A percentile compares a stretch with the other conserved stretches of the same genome.
These are phyloP conservation scores for Echria macrotheca DNA, from an alignment of 495 filamentous ascomycete genomes.

Conservation along the genomic window DNA sequence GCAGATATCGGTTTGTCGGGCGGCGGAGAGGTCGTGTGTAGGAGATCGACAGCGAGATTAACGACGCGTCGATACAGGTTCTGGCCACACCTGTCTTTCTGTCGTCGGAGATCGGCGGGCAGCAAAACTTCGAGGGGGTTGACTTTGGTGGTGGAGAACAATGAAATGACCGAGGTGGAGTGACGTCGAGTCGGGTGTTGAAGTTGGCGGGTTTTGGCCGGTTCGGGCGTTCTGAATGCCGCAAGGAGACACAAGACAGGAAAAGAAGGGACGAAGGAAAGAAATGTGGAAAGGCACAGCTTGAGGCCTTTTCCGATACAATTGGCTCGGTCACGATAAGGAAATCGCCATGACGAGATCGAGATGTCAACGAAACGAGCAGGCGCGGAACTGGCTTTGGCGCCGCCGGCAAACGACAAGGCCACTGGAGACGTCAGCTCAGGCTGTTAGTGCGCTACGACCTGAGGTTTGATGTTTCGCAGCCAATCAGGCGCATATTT, in stretches of 20 bases:
- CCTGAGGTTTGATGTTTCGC: too few species aligned
- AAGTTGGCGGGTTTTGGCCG: too few species aligned
- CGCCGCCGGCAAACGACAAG: not conserved
- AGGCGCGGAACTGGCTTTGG: not conserved
- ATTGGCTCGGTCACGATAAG: constrained; percentile 6
- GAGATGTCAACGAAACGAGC: not conserved
- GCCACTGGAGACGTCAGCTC: not conserved
- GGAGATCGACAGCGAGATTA: too few species aligned
- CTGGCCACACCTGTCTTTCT: too few species aligned
- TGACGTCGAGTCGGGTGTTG: too few species aligned
- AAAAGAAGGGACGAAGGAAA: not conserved
- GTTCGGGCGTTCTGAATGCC: too few species aligned
- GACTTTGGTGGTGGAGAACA: not conserved
- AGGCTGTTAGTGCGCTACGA: not conserved
- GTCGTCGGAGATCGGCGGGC: too few species aligned
- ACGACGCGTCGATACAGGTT: too few species aligned
- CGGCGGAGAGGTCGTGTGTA: too few species aligned
- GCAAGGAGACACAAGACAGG: not conserved
- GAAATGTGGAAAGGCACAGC: not conserved
- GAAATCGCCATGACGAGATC: not conserved
- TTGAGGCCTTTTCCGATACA: constrained; percentile 7
- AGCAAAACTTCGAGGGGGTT: not conserved
- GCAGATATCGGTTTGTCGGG: not conserved
- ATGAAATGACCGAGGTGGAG: not conserved
- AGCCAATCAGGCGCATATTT: not conserved